Percentiles rank a stretch among this genome's conserved stretches.
Evolutionary conservation across 768 basidiomycete genomes (phyloP).

Genomic region (Kwoniella shandongensis): DNA sequence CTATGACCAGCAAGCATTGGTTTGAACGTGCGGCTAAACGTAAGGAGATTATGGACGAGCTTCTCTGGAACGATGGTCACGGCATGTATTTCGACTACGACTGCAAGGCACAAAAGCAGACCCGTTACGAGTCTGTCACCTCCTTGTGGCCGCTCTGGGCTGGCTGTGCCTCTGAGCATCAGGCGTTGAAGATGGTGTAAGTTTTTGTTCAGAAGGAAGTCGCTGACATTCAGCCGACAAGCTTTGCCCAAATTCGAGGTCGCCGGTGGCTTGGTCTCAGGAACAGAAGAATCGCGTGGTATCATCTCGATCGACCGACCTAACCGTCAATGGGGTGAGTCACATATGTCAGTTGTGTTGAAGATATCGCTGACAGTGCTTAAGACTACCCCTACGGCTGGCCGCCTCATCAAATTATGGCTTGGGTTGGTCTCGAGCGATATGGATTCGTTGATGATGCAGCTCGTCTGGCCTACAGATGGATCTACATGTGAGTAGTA

Average conservation of each 20-base stretch:
- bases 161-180: slow-evolving; percentile 93
- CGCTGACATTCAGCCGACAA: slow-evolving; percentile 61
- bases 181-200: slow-evolving; percentile 88
- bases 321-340: slow-evolving; percentile 88
- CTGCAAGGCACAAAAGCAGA: slow-evolving; percentile 84
- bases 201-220: slow-evolving; percentile 50
- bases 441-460: slow-evolving; percentile 94
- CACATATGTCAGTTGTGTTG: background rate
- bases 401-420: slow-evolving; percentile 90
- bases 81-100: slow-evolving; percentile 95
- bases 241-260: slow-evolving; percentile 95
- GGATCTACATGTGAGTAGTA: slow-evolving; percentile 83
- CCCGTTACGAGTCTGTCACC: slow-evolving; percentile 94
- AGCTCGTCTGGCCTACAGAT: slow-evolving; percentile 88
- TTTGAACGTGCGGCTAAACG: slow-evolving; percentile 83
- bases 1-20: slow-evolving; percentile 85
- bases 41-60: slow-evolving; percentile 79
- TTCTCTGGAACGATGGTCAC: slow-evolving; percentile 96
- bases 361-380: background rate
- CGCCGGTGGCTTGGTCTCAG: slow-evolving; percentile 89
- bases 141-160: slow-evolving; percentile 96
- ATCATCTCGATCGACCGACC: slow-evolving; percentile 93
- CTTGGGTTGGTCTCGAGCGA: slow-evolving; percentile 94
- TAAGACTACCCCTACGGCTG: slow-evolving; percentile 69
- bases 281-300: slow-evolving; percentile 93